Base-by-base conservation (phyloP, 768 basidiomycete genomes). In the Agaricus subrufescens region DNA sequence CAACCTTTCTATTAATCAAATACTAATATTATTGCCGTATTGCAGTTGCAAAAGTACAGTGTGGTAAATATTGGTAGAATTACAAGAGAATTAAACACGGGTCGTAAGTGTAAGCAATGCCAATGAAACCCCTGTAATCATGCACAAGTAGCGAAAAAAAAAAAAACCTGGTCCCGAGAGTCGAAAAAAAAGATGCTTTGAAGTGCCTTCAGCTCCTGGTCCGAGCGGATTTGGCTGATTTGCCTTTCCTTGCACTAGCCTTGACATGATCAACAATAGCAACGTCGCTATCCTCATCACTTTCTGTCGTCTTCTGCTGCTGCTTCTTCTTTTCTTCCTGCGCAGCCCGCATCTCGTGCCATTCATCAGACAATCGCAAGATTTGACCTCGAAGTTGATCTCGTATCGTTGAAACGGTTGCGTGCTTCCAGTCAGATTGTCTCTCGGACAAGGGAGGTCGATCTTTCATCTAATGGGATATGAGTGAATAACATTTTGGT, bases 351-450 rank as follows among this genome's bases (percentile, higher is more conserved):
- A 71, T 69, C 48, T 70, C 69, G 64, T 75, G 78, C 80, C 84
- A 87, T 15, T 76, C 72, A 25, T 65, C 61, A n/a, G 87, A 85
- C 27, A 89, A 71, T 3, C 63, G 52, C 7, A 61, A 52, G 29
- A 87, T 82, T 7, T 72, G 71, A 2, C 59, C 60, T 29, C 60
- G 58, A 26, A 88, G 70, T 7, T 72, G 54, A 43, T 79, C 75
- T 12, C 87, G 80, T 61, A 78, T 75, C 14, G 61, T 66, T 6
- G 66, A 70, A 43, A 85, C 73, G n/a, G 70, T 65, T 11, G 73
- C 64, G 39, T 75, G 78, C 34, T 81, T 69, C 87, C 87, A 89
- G 59, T 75, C 75, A 23, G 60, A 54, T 58, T 72, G 72, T 52
- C 81, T 75, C 26, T 77, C 73, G 34, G 62, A 12, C 57, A 45